Conservation (phyloP, 2,329 filamentous ascomycete genomes). For the Penicillium digitatum region DNA sequence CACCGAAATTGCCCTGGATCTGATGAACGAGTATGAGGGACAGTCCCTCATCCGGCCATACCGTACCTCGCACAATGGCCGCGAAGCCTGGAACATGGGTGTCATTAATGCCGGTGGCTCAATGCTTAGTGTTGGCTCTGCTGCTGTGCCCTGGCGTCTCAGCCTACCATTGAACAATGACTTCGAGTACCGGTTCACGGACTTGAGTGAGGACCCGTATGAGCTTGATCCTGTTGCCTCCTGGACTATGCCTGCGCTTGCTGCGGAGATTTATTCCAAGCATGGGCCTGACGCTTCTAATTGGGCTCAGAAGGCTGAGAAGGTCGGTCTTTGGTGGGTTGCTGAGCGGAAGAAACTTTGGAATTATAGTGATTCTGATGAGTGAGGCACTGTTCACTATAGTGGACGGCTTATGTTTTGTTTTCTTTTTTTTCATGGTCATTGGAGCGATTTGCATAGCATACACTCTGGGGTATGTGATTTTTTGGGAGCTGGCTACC, state of each 20-base stretch:
- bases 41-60: constrained; percentile 46
- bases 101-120: constrained; percentile 34
- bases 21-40: constrained; percentile 46
- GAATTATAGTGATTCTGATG: constrained; percentile 16
- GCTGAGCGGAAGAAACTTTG: constrained; percentile 31
- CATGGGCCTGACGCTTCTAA: constrained; percentile 32
- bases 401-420: neutral
- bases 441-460: constrained; percentile 1
- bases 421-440: neutral
- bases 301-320: constrained; percentile 37
- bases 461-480: neutral
- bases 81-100: constrained; percentile 32
- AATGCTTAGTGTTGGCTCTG: constrained; percentile 60
- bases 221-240: constrained; percentile 31
- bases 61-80: constrained; percentile 32
- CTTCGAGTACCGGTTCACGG: constrained; percentile 42
- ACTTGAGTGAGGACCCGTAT: constrained; percentile 32
- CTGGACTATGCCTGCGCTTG: constrained; percentile 29
- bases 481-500: neutral
- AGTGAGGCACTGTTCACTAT: neutral
- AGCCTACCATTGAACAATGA: constrained; percentile 72
- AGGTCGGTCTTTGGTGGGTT: constrained; percentile 39
- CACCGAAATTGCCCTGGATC: constrained; percentile 32
- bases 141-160: constrained; percentile 74
- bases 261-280: constrained; percentile 20